Base-by-base conservation (phyloP, 2,329 filamentous ascomycete species). In the Colletotrichum trifolii region DNA sequence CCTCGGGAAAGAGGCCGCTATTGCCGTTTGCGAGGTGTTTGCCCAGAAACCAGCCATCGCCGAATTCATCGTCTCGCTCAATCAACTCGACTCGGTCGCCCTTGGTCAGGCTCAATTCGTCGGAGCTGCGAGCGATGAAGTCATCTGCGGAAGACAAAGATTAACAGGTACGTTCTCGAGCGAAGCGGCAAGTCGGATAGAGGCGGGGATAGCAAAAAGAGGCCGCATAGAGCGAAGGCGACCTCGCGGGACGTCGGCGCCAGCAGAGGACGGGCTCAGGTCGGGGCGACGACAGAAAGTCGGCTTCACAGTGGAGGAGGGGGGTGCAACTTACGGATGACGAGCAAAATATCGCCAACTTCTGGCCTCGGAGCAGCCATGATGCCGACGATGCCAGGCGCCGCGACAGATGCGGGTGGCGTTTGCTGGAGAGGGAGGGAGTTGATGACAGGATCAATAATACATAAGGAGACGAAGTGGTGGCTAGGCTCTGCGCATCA, bases 91-190 rank as follows among this genome's bases (percentile, higher is more conserved):
- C 90, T 68, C 91, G 88, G 73, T 96, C 92, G 71, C 92, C 94
- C 74, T 96, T 96, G 60, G 88, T 83, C 69, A 99, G 84, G 71
- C 89, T 96, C 74, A 99, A 85, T 83, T 99, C 96, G 79, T 99
- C 96, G 63, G 92, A 91, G 77, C 94, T 96, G 70, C 96, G 89
- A 63, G 95, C 94, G 71, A 89, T 83, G 77, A 99, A 98, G 79
- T 97, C 94, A 80, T 99, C 93, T 97, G 64, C 40, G 38, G 33
- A 8, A 48, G 61, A 45, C 47, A 50, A 4, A 36, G 13, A 40
- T 54, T 42, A 67, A 54, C 50, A 64, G 38, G 48, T 34, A 25
- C 13, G 7, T 12, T 52, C 15, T 8, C 34, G 17, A 47, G 13
- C 36, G 40, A 33, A 54, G 50, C 47, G 33, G 46, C 36, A 10